Conservation (phyloP, 1,284 basidiomycete genomes). For the Melampsora larici-populina region DNA sequence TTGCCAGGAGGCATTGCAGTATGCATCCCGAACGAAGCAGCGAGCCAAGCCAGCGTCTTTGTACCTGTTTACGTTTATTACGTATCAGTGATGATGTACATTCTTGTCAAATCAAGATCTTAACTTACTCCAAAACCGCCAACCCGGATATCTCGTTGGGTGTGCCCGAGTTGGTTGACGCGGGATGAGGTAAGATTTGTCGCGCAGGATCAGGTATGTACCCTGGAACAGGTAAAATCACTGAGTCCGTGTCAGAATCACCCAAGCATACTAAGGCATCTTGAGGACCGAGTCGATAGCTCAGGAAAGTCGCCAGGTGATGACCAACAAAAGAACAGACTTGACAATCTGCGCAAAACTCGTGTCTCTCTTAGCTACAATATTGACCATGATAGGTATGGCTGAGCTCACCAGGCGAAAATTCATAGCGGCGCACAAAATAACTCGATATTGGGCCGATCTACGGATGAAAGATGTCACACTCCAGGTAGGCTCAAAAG, state of each 20-base stretch:
- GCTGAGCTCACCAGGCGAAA: constrained; percentile 63
- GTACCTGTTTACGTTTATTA: constrained; percentile 16
- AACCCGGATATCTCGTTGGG: constrained; percentile 30
- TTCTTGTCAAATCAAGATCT: background rate
- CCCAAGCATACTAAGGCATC: constrained; percentile 34
- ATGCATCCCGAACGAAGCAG: constrained; percentile 76
- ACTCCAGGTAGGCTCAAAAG: background rate
- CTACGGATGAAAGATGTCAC: constrained; percentile 62
- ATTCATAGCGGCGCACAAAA: constrained; percentile 70
- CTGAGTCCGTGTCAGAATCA: constrained; percentile 19
- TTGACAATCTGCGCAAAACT: constrained; percentile 20
- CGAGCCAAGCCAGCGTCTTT: constrained; percentile 79
- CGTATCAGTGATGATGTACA: background rate
- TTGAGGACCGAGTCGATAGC: constrained; percentile 7
- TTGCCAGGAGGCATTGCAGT: constrained; percentile 76
- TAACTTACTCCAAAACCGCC: constrained; percentile 43
- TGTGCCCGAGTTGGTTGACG: background rate
- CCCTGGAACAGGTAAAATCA: constrained; percentile 17
- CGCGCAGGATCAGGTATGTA: constrained; percentile 41
- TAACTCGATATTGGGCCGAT: constrained; percentile 72
- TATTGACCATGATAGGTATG: background rate
- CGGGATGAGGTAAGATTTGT: constrained; percentile 31
- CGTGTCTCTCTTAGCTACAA: background rate
- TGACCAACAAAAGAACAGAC: constrained; percentile 29
- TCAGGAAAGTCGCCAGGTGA: constrained; percentile 36